Evolutionary conservation across 2,329 filamentous ascomycete species (phyloP), one percentile per base, ranked within the genome.

Genomic region (Madurella mycetomatis): DNA sequence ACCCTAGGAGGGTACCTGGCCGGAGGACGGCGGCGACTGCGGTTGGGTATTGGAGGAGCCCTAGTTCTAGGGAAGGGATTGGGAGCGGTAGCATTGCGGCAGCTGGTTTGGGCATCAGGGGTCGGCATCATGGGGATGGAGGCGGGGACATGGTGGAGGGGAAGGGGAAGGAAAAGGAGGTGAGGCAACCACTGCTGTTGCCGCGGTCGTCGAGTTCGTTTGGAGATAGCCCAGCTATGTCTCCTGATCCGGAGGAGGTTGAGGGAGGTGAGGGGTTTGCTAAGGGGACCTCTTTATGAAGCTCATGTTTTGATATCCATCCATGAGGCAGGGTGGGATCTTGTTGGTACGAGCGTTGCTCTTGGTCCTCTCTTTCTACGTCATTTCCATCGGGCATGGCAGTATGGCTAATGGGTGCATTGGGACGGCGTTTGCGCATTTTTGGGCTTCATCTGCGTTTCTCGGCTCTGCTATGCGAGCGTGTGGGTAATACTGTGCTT

Each of bases 141-240:
- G 31, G 15, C 3, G 41, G 18, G 9, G 15, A 37, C 11, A 15
- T 13, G 48, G 32, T 19, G 11, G 77, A 75, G 64, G 73, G 73
- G 1, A 82, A 82, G 62, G 78, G 74, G 1, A 81, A 79, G 61
- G 73, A 73, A 49, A 65, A 75, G 11, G 67, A 65, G 9, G 25
- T 7, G 39, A 19, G 30, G 40, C 9, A 25, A 7, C 25, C 25
- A 25, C 25, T 7, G 25, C 25, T 25, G 25, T 7, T 25, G 25
- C 25, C 25, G 25, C 25, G 5, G 31, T 17, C 16, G 42, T 13
- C 15, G 30, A 37, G 50, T 17, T 41, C 19, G 49, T 31, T 45
- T 2, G 52, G 31, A 5, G 51, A 53, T 34, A 47, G 49, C 32
- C 39, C 30, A 11, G 53, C 30, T 8, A 45, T 47, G 44, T 56